Base-by-base conservation (phyloP, 495 filamentous ascomycete genomes). In the Aspergillus indologenus region DNA sequence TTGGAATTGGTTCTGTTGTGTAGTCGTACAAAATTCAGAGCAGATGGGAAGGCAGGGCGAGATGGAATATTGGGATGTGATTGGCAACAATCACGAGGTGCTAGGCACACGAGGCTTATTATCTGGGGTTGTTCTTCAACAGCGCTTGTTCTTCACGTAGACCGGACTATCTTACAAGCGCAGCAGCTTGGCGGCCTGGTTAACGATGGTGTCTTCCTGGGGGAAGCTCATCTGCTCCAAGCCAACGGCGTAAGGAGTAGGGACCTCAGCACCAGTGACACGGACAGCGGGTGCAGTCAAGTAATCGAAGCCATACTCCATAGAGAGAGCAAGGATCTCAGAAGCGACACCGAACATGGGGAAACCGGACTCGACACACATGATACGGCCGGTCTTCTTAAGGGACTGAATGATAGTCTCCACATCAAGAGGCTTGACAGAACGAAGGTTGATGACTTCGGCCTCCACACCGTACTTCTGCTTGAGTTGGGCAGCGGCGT, bases 301-400 rank as follows among this genome's bases (percentile, higher is more conserved):
- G 81, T 95, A 96, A 79, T 98, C 94, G 74, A 98, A 98, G 59
- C 86, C 93, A 74, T 97, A 98, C 77, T 98, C 94, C 90, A 95
- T 95, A 56, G 90, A 87, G 44, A 96, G 79, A 48, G 94, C 94
- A 42, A 98, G 82, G 66, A 98, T 89, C 80, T 98, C 94, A 54
- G 91, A 85, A 53, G 85, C 81, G 61, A 98, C 91, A 67, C 94
- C 94, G 68, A 91, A 97, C 69, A 88, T 87, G 56, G 94, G 94
- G 85, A 92, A 98, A 59, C 95, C 94, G 46, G 91, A 96, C 79
- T 97, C 94, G 59, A 98, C 90, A 23, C 85, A 86, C 77, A 98
- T 85, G 59, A 98, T 83, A 68, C 87, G 88, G 69, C 89, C 89
- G 21, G 94, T 98, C 87, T 98, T 98, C 87, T 97, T 96, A 69